Percentiles rank a stretch among this genome's conserved stretches.
These are phyloP conservation scores for Silybum marianum DNA, from an alignment of 129 eudicot species.

Conservation along the genomic window DNA sequence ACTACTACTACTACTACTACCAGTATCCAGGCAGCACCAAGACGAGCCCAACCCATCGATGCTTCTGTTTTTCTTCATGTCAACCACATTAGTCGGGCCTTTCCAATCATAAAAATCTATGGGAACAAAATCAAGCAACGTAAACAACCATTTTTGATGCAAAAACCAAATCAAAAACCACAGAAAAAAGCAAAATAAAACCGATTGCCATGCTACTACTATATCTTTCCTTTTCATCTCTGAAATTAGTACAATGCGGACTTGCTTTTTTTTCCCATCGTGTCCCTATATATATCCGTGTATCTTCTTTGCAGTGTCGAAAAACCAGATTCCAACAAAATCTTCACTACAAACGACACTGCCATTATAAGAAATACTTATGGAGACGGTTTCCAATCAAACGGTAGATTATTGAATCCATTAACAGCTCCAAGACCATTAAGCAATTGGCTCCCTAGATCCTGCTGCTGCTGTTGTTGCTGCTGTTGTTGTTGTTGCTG, in stretches of 20 bases:
- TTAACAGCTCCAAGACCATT: slow-evolving; percentile 87
- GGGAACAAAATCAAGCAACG: slow-evolving; percentile 40
- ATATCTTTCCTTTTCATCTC: slow-evolving; percentile 54
- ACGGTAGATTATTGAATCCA: slow-evolving; percentile 80
- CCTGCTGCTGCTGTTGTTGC: slow-evolving; percentile 52
- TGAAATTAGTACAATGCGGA: slow-evolving; percentile 50
- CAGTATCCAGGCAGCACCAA: slow-evolving; percentile 30
- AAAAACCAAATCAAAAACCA: slow-evolving; percentile 18
- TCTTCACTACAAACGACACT: slow-evolving; percentile 11
- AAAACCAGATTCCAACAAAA: slow-evolving; percentile 25
- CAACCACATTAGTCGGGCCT: slow-evolving; percentile 27
- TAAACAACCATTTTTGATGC: slow-evolving; percentile 38
- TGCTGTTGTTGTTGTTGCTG: slow-evolving; percentile 51
- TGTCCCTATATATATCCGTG: slow-evolving; percentile 17
- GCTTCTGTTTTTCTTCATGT: slow-evolving; percentile 25
- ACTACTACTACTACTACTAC: slow-evolving; percentile 16
- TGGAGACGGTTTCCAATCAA: slow-evolving; percentile 93
- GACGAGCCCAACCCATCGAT: slow-evolving; percentile 22
- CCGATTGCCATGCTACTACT: slow-evolving; percentile 38
- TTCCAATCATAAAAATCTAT: slow-evolving; percentile 24
- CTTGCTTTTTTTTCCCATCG: slow-evolving; percentile 24
- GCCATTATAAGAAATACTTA: slow-evolving; percentile 28
- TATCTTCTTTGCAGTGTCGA: slow-evolving; percentile 31
- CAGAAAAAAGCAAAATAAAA: background rate
- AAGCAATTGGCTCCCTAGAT: slow-evolving; percentile 67